These are phyloP conservation scores for Barnettozyma botsteinii DNA, from an alignment of 805 yeast genomes.

Conservation along the genomic window DNA sequence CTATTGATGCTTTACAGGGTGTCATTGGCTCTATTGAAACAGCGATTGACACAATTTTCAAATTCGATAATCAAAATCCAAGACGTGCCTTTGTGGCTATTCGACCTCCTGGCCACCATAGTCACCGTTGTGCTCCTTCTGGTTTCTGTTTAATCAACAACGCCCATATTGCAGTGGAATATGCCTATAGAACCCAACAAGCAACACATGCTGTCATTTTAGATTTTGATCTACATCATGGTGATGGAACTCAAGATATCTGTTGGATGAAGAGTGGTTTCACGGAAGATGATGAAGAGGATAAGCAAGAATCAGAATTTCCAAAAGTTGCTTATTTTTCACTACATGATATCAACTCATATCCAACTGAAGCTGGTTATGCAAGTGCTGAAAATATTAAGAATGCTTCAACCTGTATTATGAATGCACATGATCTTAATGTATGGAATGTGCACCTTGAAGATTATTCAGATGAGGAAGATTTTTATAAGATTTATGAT, in stretches of 20 bases:
- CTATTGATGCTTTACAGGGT: constrained; percentile 68
- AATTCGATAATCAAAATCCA: constrained; percentile 25
- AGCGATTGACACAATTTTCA: constrained; percentile 54
- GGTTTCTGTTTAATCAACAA: constrained; percentile 81
- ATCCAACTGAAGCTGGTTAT: constrained; percentile 75
- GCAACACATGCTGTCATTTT: constrained; percentile 77
- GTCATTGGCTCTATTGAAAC: constrained; percentile 71
- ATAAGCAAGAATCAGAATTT: constrained; percentile 32
- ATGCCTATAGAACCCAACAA: constrained; percentile 55
- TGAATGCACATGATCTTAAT: constrained; percentile 62
- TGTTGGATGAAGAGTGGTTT: constrained; percentile 76
- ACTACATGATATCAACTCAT: constrained; percentile 78
- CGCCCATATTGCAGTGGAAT: constrained; percentile 75
- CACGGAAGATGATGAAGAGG: constrained; percentile 41
- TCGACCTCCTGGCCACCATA: constrained; percentile 85
- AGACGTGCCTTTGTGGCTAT: constrained; percentile 59
- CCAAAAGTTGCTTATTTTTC: constrained; percentile 80
- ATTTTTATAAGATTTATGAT: constrained; percentile 57
- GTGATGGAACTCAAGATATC: constrained; percentile 85
- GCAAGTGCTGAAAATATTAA: constrained; percentile 66
- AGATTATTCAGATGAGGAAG: constrained; percentile 55
- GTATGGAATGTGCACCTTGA: constrained; percentile 83
- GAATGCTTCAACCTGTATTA: constrained; percentile 73
- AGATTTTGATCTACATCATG: constrained; percentile 84
- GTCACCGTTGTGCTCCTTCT: constrained; percentile 76